Conservation (phyloP, 169 alveolate genomes). For the Plasmodium inui region DNA sequence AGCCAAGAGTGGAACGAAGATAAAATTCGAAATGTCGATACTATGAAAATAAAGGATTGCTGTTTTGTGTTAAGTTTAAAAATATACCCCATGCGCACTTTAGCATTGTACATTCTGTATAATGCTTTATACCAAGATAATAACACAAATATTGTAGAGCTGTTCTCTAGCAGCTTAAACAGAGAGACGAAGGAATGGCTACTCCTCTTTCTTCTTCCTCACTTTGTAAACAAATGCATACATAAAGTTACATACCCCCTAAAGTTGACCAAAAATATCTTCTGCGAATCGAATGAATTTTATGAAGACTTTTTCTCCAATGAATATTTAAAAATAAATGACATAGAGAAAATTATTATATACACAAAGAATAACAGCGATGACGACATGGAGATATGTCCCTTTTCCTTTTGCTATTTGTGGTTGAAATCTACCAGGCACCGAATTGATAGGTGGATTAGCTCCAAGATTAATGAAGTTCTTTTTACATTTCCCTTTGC, state of each 20-base stretch:
- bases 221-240: slow-evolving; percentile 53
- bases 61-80: slow-evolving; percentile 38
- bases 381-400: slow-evolving; percentile 43
- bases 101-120: slow-evolving; percentile 37
- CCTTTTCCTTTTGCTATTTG: slow-evolving; percentile 42
- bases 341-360: slow-evolving; percentile 60
- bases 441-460: slow-evolving; percentile 60
- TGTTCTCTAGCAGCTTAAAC: slow-evolving; percentile 52
- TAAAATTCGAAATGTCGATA: slow-evolving; percentile 22
- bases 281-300: slow-evolving; percentile 52
- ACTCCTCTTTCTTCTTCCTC: slow-evolving; percentile 49
- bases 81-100: slow-evolving; percentile 62
- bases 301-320: slow-evolving; percentile 74
- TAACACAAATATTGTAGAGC: slow-evolving; percentile 26
- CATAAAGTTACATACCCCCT: slow-evolving; percentile 72
- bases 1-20: neutral
- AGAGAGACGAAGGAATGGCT: slow-evolving; percentile 63
- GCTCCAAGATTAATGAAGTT: slow-evolving; percentile 66
- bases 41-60: slow-evolving; percentile 56
- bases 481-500: slow-evolving; percentile 66
- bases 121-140: slow-evolving; percentile 50
- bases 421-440: slow-evolving; percentile 55
- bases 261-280: slow-evolving; percentile 53
- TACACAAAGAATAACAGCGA: slow-evolving; percentile 60
- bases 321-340: slow-evolving; percentile 69